These are phyloP conservation scores for Exophiala bonariae DNA, from an alignment of 2,329 filamentous ascomycete genomes.

Conservation along the genomic window DNA sequence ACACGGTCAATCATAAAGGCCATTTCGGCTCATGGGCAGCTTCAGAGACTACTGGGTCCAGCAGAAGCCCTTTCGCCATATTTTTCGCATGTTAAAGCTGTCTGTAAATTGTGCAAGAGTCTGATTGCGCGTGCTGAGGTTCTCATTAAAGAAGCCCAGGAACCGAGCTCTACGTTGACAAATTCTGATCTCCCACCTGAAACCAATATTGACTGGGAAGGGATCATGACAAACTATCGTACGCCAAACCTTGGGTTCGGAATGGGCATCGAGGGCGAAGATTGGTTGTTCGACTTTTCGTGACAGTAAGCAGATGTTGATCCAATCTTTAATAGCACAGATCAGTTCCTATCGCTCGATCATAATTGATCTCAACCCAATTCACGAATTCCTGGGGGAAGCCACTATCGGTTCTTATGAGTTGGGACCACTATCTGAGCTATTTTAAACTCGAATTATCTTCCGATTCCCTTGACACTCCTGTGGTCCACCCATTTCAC, in stretches of 20 bases:
- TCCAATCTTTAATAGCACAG: background rate
- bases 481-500: too few species aligned
- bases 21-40: slow-evolving; percentile 7
- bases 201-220: slow-evolving; percentile 4
- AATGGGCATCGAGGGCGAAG: background rate
- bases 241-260: slow-evolving; percentile 2
- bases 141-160: slow-evolving; percentile 1
- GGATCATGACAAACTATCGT: slow-evolving; percentile 4
- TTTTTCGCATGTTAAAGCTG: slow-evolving; percentile 2
- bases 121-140: slow-evolving; percentile 5
- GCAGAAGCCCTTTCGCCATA: background rate
- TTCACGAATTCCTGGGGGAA: too few species aligned
- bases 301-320: background rate
- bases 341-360: slow-evolving; percentile 2
- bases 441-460: too few species aligned
- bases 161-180: background rate
- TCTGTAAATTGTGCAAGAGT: slow-evolving; percentile 5
- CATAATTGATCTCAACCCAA: too few species aligned
- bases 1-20: background rate
- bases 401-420: background rate
- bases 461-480: too few species aligned
- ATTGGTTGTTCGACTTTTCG: slow-evolving; percentile 2
- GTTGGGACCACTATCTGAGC: slow-evolving; percentile 27
- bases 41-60: slow-evolving; percentile 3
- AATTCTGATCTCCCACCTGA: background rate